Conservation (phyloP, 1,139 yeast genomes). For the Debaryomycetaceae sp. region DNA sequence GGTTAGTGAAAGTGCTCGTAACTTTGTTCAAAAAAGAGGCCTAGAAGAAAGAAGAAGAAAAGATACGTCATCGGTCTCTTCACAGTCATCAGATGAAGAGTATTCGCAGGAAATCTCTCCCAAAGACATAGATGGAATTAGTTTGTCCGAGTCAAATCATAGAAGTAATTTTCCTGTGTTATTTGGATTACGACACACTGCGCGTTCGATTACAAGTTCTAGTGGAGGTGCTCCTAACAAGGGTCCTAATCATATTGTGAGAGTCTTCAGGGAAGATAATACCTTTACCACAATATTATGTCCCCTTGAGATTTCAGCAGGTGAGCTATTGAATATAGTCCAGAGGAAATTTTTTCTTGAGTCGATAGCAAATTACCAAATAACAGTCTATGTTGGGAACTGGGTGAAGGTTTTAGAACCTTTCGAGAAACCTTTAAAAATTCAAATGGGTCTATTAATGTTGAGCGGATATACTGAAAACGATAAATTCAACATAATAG, state of each 20-base stretch:
- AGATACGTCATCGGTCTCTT: not conserved
- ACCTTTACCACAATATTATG: conserved; percentile 79
- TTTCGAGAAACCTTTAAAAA: conserved; percentile 72
- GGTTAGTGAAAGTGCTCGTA: conserved; percentile 1
- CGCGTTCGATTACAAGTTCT: conserved; percentile 21
- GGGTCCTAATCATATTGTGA: conserved; percentile 51
- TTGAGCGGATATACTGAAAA: conserved; percentile 77
- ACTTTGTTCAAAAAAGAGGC: not conserved
- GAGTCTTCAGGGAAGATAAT: conserved; percentile 76
- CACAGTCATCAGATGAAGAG: not conserved
- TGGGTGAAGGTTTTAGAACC: conserved; percentile 70
- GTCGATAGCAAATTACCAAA: conserved; percentile 67
- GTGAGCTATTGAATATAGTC: conserved; percentile 64
- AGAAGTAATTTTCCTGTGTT: conserved; percentile 27
- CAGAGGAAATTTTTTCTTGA: conserved; percentile 76
- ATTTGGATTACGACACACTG: conserved; percentile 31
- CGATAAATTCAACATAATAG: conserved; percentile 75
- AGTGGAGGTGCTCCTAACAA: conserved; percentile 14
- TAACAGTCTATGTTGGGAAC: conserved; percentile 78
- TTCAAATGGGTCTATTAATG: conserved; percentile 70
- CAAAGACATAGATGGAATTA: conserved; percentile 3
- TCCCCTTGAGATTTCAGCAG: conserved; percentile 72
- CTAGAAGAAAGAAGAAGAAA: not conserved
- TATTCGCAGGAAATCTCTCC: not conserved
- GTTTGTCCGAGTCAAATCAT: not conserved